These are phyloP conservation scores for Cytospora schulzeri DNA, from an alignment of 2,329 filamentous ascomycete species.

Conservation along the genomic window DNA sequence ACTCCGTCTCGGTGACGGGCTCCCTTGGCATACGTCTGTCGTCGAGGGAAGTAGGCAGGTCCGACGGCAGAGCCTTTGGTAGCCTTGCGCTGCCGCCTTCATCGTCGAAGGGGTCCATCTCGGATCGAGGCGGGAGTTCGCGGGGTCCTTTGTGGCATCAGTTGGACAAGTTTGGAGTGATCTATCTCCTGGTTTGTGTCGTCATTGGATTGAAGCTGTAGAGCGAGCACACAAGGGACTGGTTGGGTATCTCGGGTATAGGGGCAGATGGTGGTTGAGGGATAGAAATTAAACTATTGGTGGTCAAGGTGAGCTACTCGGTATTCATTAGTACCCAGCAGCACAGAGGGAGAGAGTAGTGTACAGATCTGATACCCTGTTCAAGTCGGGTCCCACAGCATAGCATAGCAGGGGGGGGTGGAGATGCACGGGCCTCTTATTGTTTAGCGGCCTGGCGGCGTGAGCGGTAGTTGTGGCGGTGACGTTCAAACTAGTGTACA, in stretches of 20 bases:
- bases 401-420: not conserved
- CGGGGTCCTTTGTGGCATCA: constrained; percentile 18
- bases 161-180: constrained; percentile 15
- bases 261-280: not conserved
- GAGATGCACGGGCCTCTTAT: not conserved
- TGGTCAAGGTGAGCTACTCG: not conserved
- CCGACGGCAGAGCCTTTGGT: constrained; percentile 67
- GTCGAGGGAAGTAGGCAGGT: constrained; percentile 89
- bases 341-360: not conserved
- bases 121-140: constrained; percentile 33
- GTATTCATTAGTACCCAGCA: not conserved
- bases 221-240: not conserved
- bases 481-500: not conserved
- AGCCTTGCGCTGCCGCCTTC: constrained; percentile 44
- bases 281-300: not conserved
- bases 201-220: constrained; percentile 11
- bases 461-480: not conserved
- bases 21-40: constrained; percentile 73
- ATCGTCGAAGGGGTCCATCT: constrained; percentile 54
- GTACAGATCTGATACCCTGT: not conserved
- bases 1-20: constrained; percentile 81
- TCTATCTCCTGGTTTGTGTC: constrained; percentile 6
- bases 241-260: not conserved
- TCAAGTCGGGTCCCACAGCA: not conserved
- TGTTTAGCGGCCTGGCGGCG: not conserved